A percentile compares a stretch with the other conserved stretches of the same genome.
These are phyloP conservation scores for Aspergillus baeticus DNA, from an alignment of 495 filamentous ascomycete species.

Conservation along the genomic window DNA sequence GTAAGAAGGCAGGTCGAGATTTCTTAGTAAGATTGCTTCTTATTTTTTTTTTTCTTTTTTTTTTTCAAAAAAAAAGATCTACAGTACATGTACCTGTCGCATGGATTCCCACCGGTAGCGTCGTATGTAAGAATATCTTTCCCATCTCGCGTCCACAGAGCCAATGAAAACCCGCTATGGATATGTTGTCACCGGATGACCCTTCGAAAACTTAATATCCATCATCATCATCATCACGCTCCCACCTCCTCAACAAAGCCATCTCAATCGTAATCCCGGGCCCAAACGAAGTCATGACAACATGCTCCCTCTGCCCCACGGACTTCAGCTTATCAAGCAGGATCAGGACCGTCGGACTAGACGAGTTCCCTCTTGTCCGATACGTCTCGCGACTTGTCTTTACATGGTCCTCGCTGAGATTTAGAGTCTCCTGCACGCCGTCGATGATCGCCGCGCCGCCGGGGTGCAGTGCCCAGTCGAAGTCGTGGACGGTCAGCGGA, in stretches of 20 bases:
- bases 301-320: background rate
- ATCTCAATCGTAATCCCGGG: conserved; percentile 5
- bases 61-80: too few species aligned
- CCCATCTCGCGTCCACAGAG: too few species aligned
- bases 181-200: background rate
- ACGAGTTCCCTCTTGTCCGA: background rate
- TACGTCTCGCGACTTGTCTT: background rate
- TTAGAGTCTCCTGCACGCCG: background rate
- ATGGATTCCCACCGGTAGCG: too few species aligned
- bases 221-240: background rate
- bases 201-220: too few species aligned
- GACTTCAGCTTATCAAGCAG: background rate
- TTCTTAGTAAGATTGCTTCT: too few species aligned
- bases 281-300: background rate
- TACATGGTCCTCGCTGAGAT: background rate
- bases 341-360: background rate
- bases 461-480: conserved; percentile 10
- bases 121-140: too few species aligned
- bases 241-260: background rate
- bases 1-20: too few species aligned
- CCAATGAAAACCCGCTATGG: too few species aligned
- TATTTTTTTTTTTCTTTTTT: too few species aligned
- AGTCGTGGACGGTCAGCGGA: background rate
- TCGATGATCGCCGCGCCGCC: background rate
- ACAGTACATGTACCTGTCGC: too few species aligned